Evolutionary conservation across 495 filamentous ascomycete species (phyloP).

Genomic region (Penicillium turbatum): DNA sequence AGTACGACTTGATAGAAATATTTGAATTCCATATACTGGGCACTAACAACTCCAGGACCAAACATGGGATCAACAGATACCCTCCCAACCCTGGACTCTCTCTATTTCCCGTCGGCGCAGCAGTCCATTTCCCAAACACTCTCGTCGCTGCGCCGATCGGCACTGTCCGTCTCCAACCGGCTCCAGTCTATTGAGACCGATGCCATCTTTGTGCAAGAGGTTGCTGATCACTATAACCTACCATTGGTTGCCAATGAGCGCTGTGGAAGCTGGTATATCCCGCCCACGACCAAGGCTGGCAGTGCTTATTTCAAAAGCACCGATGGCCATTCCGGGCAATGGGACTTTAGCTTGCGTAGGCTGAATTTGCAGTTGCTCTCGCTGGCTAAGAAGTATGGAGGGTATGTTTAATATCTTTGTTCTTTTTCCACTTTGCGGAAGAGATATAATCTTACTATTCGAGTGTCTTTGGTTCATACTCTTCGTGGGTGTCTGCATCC

Average conservation of each 20-base stretch:
- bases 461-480: neutral
- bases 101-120: conserved; percentile 43
- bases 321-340: conserved; percentile 86
- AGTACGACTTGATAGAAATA: conserved; percentile 5
- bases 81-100: conserved; percentile 37
- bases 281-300: conserved; percentile 57
- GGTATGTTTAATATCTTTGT: conserved; percentile 45
- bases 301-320: conserved; percentile 97
- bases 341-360: conserved; percentile 79
- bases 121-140: conserved; percentile 44
- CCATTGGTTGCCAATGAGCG: conserved; percentile 91
- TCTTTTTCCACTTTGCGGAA: neutral
- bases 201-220: conserved; percentile 59
- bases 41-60: neutral
- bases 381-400: conserved; percentile 57
- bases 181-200: conserved; percentile 68
- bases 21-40: conserved; percentile 5
- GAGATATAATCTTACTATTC: neutral
- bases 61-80: conserved; percentile 21
- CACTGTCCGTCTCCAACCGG: conserved; percentile 75
- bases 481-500: neutral
- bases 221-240: conserved; percentile 50
- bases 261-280: conserved; percentile 94
- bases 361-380: conserved; percentile 76
- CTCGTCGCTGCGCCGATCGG: conserved; percentile 61